A percentile compares a stretch with the other conserved stretches of the same genome.
Evolutionary conservation across 2,329 filamentous ascomycete species (phyloP).

Genomic region (Pseudogymnoascus sp.): DNA sequence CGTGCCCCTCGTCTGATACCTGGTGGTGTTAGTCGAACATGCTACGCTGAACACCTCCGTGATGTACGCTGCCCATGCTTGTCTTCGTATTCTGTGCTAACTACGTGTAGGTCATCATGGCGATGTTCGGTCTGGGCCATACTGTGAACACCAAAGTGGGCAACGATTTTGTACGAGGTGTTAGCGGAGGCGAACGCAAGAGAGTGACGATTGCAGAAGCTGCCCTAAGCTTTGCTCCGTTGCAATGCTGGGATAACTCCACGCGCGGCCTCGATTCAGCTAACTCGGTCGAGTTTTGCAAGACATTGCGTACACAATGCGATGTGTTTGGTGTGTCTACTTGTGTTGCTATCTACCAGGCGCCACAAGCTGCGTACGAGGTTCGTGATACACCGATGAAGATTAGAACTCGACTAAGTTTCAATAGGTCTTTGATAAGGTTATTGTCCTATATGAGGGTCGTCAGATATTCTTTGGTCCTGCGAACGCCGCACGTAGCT

Average conservation of each 20-base stretch:
- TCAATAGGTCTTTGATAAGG: constrained; percentile 62
- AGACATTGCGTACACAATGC: constrained; percentile 56
- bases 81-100: not conserved
- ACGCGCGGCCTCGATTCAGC: constrained; percentile 60
- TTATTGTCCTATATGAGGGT: constrained; percentile 60
- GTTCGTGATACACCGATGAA: constrained; percentile 66
- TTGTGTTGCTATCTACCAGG: constrained; percentile 63
- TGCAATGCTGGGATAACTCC: constrained; percentile 63
- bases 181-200: constrained; percentile 56
- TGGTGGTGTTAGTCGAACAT: constrained; percentile 46
- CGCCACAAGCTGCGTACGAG: constrained; percentile 65
- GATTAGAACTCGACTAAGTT: constrained; percentile 64
- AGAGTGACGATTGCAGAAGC: constrained; percentile 53
- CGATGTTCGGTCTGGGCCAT: constrained; percentile 65
- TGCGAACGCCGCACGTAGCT: constrained; percentile 50
- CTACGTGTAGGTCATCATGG: constrained; percentile 47
- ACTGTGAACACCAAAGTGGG: constrained; percentile 50
- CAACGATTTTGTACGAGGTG: constrained; percentile 54
- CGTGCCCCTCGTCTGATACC: constrained; percentile 58
- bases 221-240: constrained; percentile 27
- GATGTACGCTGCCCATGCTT: constrained; percentile 42
- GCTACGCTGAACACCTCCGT: constrained; percentile 56
- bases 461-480: constrained; percentile 61
- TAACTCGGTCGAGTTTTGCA: constrained; percentile 54
- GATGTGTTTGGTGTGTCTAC: constrained; percentile 53